Evolutionary conservation across 2,329 filamentous ascomycete genomes (phyloP).

Genomic region (Botrytis fabae): DNA sequence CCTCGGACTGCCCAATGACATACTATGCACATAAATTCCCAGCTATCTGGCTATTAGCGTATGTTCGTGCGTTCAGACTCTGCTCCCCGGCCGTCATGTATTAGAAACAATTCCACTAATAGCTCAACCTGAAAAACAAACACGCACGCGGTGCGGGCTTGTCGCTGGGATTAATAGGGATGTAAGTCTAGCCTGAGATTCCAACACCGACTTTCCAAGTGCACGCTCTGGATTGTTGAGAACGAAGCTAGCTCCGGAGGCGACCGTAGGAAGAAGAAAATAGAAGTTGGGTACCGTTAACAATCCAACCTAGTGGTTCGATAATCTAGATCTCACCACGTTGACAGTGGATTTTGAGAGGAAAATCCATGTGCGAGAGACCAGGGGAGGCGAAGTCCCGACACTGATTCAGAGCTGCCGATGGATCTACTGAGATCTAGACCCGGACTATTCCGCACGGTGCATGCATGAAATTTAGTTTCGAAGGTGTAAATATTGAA

Average conservation of each 20-base stretch:
- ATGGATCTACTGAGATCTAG: slow-evolving; percentile 1
- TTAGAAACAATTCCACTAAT: not conserved
- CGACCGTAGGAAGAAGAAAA: not conserved
- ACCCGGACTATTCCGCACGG: not conserved
- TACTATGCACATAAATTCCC: not conserved
- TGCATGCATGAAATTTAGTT: not conserved
- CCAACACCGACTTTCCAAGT: not conserved
- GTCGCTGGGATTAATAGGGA: not conserved
- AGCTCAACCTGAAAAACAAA: no score
- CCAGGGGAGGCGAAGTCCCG: not conserved
- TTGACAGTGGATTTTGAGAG: not conserved
- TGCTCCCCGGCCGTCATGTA: not conserved
- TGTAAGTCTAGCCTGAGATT: not conserved
- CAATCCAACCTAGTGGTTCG: not conserved
- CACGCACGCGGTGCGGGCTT: not conserved
- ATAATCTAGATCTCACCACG: not conserved
- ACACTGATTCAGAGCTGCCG: not conserved
- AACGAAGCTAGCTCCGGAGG: not conserved
- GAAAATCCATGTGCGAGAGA: not conserved
- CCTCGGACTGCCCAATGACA: not conserved
- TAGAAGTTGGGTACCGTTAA: not conserved
- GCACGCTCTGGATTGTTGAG: not conserved
- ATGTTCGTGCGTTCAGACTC: not conserved
- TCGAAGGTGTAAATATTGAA: not conserved
- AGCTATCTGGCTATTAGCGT: not conserved